Evolutionary conservation across 441 rosid genomes (phyloP), one percentile per base, ranked within the genome.

Genomic region (Hura crepitans): DNA sequence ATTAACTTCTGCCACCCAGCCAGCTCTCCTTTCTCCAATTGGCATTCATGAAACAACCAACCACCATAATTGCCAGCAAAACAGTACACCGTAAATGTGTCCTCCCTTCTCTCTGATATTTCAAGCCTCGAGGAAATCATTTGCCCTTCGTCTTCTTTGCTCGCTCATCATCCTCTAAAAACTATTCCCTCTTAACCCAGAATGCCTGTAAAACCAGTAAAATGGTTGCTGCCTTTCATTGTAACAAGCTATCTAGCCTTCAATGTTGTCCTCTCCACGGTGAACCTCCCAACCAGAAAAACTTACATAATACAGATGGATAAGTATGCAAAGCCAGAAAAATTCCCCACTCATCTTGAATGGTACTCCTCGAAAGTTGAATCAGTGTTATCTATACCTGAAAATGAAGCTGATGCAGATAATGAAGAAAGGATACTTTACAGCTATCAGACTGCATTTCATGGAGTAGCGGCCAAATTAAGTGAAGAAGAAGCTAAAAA

Each of bases 261-360:
- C 65, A 72, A 55, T 64, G 14, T 78, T 31, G 81, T 75, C 47
- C 49, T 81, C 60, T 72, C 81, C 37, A 59, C 78, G 65, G 60
- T 13, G 57, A 68, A 63, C 47, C 63, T 74, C 10, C 22, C 65
- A 17, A 28, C 63, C 25, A 87, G 77, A 85, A 82, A 80, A 71
- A 91, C 95, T 72, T 91, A 83, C 75, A 81, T 93, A 20, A 76
- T 93, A 69, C 97, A 93, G 23, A 91, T 91, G 95, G 96, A 93
- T 64, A 93, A 79, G 78, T 77, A 84, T 37, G 89, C 91, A 17
- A 91, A 77, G 95, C 98, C 97, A 9, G 80, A 49, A 27, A 74
- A 89, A 46, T 86, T 84, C 77, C 72, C 85, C 33, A 50, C 39
- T 57, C 92, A 88, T 75, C 78, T 82, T 4, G 83, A 93, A 33